Evolutionary conservation across 495 filamentous ascomycete species (phyloP).

Genomic region (Xylaria grammica): DNA sequence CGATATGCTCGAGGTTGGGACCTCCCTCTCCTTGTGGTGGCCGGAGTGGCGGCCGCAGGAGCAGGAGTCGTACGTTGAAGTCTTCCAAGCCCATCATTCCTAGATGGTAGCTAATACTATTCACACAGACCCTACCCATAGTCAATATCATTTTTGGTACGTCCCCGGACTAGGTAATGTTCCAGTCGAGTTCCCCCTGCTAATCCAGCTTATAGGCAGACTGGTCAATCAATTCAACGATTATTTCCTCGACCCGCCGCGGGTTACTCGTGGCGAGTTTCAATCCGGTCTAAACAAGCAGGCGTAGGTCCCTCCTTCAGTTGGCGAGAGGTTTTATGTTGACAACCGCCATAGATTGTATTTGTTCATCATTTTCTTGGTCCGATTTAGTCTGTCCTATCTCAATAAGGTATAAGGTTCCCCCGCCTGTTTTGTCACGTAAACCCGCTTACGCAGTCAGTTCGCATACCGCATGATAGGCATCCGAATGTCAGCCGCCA

Average conservation of each 20-base stretch:
- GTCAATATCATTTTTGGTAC: conserved; percentile 39
- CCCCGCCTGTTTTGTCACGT: background rate
- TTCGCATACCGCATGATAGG: conserved; percentile 55
- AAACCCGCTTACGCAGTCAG: conserved; percentile 27
- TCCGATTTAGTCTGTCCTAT: conserved; percentile 50
- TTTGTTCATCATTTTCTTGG: conserved; percentile 50
- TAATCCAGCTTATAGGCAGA: conserved; percentile 30
- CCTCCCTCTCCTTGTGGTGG: conserved; percentile 43
- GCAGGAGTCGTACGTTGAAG: conserved; percentile 35
- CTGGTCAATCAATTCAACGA: conserved; percentile 37
- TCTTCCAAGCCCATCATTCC: background rate
- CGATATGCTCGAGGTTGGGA: conserved; percentile 51
- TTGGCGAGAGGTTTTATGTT: background rate
- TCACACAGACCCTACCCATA: conserved; percentile 33
- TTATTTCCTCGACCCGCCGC: conserved; percentile 34
- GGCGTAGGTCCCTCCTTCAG: conserved; percentile 24
- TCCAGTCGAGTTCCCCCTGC: background rate
- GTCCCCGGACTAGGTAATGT: background rate
- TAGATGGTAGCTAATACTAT: background rate
- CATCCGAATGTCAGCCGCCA: conserved; percentile 55
- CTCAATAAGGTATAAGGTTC: conserved; percentile 46
- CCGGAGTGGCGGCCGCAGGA: conserved; percentile 32
- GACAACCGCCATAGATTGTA: conserved; percentile 30
- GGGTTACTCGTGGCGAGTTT: conserved; percentile 30
- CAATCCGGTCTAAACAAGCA: conserved; percentile 31